A percentile compares a stretch with the other conserved stretches of the same genome.
Conservation (phyloP, 108 stramenopile genomes). For the Nitzschia palea region DNA sequence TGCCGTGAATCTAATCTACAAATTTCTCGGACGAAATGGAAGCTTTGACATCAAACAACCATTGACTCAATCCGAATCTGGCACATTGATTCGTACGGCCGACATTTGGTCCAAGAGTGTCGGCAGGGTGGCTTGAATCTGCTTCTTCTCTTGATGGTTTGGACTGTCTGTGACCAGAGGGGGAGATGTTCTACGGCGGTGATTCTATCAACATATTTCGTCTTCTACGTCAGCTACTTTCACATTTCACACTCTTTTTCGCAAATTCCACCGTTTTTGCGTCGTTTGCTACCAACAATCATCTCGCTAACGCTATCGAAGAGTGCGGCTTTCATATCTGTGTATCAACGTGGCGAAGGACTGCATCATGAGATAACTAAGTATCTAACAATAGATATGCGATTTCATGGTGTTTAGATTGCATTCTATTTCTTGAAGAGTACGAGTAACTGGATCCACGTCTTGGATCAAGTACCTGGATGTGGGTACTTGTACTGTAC, state of each 20-base stretch:
- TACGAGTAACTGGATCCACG: no score
- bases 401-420: no score
- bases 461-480: no score
- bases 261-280: conserved; percentile 1
- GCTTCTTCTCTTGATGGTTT: background rate
- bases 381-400: conserved; percentile 11
- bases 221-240: background rate
- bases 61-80: conserved; percentile 15
- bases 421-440: no score
- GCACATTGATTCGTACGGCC: conserved; percentile 33
- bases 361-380: background rate
- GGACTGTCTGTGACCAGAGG: background rate
- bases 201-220: background rate
- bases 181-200: background rate
- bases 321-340: conserved; percentile 5
- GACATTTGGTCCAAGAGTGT: conserved; percentile 44
- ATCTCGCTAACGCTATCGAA: background rate
- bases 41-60: conserved; percentile 21
- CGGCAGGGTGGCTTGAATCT: background rate
- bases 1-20: conserved; percentile 54
- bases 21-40: conserved; percentile 34
- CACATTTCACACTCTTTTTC: background rate
- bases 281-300: conserved; percentile 9
- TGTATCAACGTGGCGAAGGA: background rate
- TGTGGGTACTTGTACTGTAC: no score